A percentile compares a stretch with the other conserved stretches of the same genome.
phyloP scores from a whole-genome alignment of 768 basidiomycete species.

The Mycena belliarum region DNA sequence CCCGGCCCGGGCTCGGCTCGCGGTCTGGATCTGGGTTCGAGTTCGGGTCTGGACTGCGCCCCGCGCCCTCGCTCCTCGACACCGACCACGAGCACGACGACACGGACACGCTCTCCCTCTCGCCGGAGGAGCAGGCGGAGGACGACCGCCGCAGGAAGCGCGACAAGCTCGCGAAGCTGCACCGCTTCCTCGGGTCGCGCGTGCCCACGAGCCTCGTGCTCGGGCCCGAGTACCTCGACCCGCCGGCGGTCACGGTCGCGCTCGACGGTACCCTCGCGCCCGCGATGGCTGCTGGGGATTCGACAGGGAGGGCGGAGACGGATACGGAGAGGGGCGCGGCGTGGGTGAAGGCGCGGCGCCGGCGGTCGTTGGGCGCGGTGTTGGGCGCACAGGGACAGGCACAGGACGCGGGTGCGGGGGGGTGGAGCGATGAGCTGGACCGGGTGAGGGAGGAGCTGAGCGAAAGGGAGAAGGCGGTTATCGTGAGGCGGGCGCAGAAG shows the following conservation, averaged over 20 bases:
- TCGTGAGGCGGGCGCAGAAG: constrained; percentile 78
- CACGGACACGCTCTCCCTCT: constrained; percentile 31
- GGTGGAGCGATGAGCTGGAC: constrained; percentile 61
- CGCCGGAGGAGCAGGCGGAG: constrained; percentile 56
- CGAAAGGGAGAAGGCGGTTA: constrained; percentile 74
- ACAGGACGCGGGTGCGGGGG: no score
- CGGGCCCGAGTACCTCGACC: constrained; percentile 38
- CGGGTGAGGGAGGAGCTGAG: constrained; percentile 70
- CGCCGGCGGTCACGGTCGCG: constrained; percentile 25
- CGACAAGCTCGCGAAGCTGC: constrained; percentile 76
- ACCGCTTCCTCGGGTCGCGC: constrained; percentile 83
- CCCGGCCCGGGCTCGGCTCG: constrained; percentile 18
- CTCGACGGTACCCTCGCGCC: constrained; percentile 37
- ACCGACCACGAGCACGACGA: constrained; percentile 10
- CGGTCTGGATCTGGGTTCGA: constrained; percentile 44
- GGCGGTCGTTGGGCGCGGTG: no score
- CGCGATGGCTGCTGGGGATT: no score
- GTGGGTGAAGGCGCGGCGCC: no score
- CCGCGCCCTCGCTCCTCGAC: no score
- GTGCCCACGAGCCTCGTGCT: constrained; percentile 72
- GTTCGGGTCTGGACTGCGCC: no score
- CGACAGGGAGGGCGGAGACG: no score
- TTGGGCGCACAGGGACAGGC: no score
- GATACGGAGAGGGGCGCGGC: no score
- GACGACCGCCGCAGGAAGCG: constrained; percentile 68